These are phyloP conservation scores for Cyclotella atomus DNA, from an alignment of 108 stramenopile genomes.

Conservation along the genomic window DNA sequence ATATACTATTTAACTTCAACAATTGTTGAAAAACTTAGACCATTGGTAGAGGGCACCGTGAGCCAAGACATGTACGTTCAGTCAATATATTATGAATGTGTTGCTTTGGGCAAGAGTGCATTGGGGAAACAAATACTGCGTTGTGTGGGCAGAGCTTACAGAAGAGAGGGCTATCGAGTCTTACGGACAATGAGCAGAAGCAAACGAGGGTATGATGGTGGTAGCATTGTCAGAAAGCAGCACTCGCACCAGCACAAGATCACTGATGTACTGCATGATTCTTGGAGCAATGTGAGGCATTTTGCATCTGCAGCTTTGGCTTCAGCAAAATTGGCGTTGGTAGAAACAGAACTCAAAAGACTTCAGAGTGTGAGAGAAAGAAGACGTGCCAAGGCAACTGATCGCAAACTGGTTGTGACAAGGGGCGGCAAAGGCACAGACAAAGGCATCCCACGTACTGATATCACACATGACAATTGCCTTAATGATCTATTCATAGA, in stretches of 20 bases:
- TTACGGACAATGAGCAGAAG: slow-evolving; percentile 22
- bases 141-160: slow-evolving; percentile 80
- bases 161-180: slow-evolving; percentile 59
- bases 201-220: neutral
- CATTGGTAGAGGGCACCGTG: slow-evolving; percentile 73
- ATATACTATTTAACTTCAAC: slow-evolving; percentile 54
- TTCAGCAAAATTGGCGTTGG: slow-evolving; percentile 54
- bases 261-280: slow-evolving; percentile 41
- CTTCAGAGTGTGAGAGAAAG: slow-evolving; percentile 20
- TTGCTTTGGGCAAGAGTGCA: slow-evolving; percentile 59
- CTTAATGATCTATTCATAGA: too few relatives aligned
- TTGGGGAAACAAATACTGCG: slow-evolving; percentile 82
- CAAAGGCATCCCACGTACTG: too few relatives aligned
- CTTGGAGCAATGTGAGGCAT: slow-evolving; percentile 57
- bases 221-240: neutral
- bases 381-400: neutral
- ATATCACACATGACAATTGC: too few relatives aligned
- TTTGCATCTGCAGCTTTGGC: slow-evolving; percentile 56
- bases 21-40: slow-evolving; percentile 74
- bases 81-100: slow-evolving; percentile 54
- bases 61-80: slow-evolving; percentile 46
- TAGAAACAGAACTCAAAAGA: slow-evolving; percentile 53
- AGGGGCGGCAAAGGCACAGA: too few relatives aligned
- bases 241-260: slow-evolving; percentile 5
- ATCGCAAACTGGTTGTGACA: slow-evolving; percentile 1